A percentile compares a stretch with the other conserved stretches of the same genome.
phyloP scores from a whole-genome alignment of 768 basidiomycete genomes.

The Amanita pseudoporphyria region DNA sequence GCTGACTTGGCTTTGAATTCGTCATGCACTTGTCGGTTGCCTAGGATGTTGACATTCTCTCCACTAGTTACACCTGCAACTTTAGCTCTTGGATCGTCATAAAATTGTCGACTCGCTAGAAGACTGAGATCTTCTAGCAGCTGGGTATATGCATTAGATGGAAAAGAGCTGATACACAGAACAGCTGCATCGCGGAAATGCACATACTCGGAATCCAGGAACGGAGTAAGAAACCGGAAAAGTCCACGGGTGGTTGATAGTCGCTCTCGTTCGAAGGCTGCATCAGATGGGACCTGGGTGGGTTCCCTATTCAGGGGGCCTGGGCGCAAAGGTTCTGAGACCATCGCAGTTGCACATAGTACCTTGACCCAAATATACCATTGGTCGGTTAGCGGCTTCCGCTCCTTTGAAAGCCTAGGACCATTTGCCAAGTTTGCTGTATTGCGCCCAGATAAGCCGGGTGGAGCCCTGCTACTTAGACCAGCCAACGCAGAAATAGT shows the following conservation, averaged over 20 bases:
- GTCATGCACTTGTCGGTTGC: slow-evolving; percentile 58
- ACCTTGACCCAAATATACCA: slow-evolving; percentile 82
- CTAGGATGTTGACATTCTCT: slow-evolving; percentile 24
- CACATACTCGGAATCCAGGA: slow-evolving; percentile 78
- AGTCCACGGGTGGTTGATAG: slow-evolving; percentile 75
- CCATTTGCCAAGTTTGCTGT: slow-evolving; percentile 36
- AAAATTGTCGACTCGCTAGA: slow-evolving; percentile 74
- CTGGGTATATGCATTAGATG: slow-evolving; percentile 64
- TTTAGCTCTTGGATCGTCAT: slow-evolving; percentile 59
- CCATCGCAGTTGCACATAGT: slow-evolving; percentile 72
- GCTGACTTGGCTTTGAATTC: slow-evolving; percentile 38
- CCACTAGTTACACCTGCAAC: slow-evolving; percentile 23
- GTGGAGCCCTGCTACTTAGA: slow-evolving; percentile 47
- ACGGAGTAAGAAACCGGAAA: slow-evolving; percentile 79
- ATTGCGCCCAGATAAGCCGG: slow-evolving; percentile 32
- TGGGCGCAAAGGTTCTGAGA: slow-evolving; percentile 50
- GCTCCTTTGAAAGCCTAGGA: slow-evolving; percentile 42
- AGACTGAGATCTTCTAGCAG: slow-evolving; percentile 78
- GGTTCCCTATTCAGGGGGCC: slow-evolving; percentile 54
- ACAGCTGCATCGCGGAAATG: slow-evolving; percentile 82
- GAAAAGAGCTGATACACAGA: slow-evolving; percentile 82
- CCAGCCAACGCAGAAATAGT: slow-evolving; percentile 68
- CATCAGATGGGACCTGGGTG: slow-evolving; percentile 58
- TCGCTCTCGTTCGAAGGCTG: slow-evolving; percentile 72
- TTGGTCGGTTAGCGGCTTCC: slow-evolving; percentile 54